These are phyloP conservation scores for Lithohypha guttulata DNA, from an alignment of 2,329 filamentous ascomycete genomes.

Conservation along the genomic window DNA sequence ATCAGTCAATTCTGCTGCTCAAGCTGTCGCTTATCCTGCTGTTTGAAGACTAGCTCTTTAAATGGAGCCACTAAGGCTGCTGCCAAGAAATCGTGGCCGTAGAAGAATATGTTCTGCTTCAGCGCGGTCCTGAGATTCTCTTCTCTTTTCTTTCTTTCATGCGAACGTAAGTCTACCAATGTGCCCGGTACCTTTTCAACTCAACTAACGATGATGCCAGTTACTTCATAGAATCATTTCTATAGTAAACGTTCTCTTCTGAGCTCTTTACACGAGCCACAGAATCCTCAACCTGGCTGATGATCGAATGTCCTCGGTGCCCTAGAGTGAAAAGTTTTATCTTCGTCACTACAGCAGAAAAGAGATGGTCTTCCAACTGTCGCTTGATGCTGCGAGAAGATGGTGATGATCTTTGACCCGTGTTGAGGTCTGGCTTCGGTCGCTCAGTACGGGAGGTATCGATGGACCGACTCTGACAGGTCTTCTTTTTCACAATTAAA, in stretches of 20 bases:
- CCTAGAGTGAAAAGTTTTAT: constrained; percentile 71
- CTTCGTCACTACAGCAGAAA: constrained; percentile 30
- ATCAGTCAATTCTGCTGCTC: too few species aligned
- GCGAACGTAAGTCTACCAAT: too few species aligned
- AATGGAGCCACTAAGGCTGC: too few species aligned
- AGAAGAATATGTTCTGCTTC: not conserved
- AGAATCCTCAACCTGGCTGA: constrained; percentile 90
- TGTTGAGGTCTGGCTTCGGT: constrained; percentile 22
- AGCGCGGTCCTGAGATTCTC: not conserved
- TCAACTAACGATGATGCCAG: constrained; percentile 18
- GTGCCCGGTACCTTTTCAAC: constrained; percentile 21
- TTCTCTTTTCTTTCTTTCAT: constrained; percentile 28
- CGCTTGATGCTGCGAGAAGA: constrained; percentile 47
- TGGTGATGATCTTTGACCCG: constrained; percentile 89
- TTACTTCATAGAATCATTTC: constrained; percentile 82
- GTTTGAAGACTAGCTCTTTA: too few species aligned
- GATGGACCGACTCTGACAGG: constrained; percentile 24
- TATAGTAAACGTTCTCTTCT: constrained; percentile 93
- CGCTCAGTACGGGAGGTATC: constrained; percentile 21
- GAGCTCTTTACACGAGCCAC: constrained; percentile 86
- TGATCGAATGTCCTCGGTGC: constrained; percentile 76
- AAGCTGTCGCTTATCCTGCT: too few species aligned
- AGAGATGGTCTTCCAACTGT: constrained; percentile 2
- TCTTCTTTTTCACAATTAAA: constrained; percentile 20
- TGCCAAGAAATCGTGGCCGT: not conserved